phyloP scores from a whole-genome alignment of 371 early-diverging fungal genomes.

The Apophysomyces variabilis region DNA sequence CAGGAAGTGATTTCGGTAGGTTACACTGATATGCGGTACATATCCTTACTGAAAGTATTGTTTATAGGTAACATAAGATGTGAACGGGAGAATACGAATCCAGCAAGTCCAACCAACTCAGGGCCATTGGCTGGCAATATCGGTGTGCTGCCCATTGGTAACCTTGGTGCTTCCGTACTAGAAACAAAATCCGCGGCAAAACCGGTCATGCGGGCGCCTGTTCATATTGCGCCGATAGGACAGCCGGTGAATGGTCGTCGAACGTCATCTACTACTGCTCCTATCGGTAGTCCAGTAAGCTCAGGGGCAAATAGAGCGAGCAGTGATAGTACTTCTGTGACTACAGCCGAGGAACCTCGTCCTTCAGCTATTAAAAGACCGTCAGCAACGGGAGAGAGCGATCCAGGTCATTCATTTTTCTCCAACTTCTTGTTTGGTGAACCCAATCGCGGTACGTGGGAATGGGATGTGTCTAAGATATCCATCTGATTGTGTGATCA shows the following conservation, averaged over 20 bases:
- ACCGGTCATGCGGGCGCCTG: background rate
- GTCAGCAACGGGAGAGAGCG: conserved; percentile 12
- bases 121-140: background rate
- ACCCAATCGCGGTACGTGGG: conserved; percentile 18
- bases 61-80: background rate
- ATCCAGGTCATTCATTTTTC: conserved; percentile 39
- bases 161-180: background rate
- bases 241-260: conserved; percentile 30
- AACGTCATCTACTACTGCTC: conserved; percentile 28
- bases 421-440: conserved; percentile 52
- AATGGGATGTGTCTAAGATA: background rate
- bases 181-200: background rate
- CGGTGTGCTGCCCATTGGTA: background rate
- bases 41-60: background rate
- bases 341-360: conserved; percentile 9
- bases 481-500: background rate
- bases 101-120: background rate
- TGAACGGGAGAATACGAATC: background rate
- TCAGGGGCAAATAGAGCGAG: conserved; percentile 17
- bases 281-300: conserved; percentile 34
- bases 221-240: conserved; percentile 44
- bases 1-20: conserved; percentile 1
- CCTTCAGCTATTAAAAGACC: conserved; percentile 15
- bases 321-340: background rate
- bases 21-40: background rate